These are phyloP conservation scores for Alternaria viburni DNA, from an alignment of 2,329 filamentous ascomycete genomes.

Conservation along the genomic window DNA sequence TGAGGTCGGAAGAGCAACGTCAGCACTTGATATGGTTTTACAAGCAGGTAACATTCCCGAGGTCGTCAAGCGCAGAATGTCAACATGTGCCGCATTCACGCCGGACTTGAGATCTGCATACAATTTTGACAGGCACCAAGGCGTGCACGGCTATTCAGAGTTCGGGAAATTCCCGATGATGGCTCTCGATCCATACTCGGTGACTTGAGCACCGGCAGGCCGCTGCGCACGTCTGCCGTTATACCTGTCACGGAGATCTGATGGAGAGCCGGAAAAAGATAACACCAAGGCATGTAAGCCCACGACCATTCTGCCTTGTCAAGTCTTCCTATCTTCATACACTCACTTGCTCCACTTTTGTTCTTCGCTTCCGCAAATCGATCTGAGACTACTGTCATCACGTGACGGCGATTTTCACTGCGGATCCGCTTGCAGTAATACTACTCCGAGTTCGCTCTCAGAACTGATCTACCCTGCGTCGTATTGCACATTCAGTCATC, in stretches of 20 bases:
- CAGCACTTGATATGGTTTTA: neutral
- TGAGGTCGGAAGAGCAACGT: neutral
- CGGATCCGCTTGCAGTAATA: neutral
- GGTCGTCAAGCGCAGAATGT: neutral
- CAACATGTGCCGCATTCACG: neutral
- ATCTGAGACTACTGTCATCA: neutral
- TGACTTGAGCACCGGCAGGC: neutral
- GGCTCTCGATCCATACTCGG: neutral
- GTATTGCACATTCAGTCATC: too few relatives aligned
- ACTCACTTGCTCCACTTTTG: neutral
- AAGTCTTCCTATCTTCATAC: neutral
- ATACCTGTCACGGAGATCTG: constrained; percentile 5
- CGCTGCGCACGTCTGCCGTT: neutral
- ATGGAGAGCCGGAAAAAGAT: constrained; percentile 14
- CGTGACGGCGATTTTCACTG: constrained; percentile 3
- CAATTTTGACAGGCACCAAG: neutral
- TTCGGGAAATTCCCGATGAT: fast-evolving
- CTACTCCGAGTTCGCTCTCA: neutral
- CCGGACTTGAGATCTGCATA: neutral
- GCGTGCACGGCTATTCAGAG: neutral
- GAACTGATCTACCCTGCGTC: too few relatives aligned
- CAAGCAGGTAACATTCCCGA: neutral
- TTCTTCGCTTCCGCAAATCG: neutral
- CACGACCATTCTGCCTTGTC: neutral
- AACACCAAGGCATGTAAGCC: neutral